These are phyloP conservation scores for Boletus patriciae DNA, from an alignment of 768 basidiomycete genomes.

Conservation along the genomic window DNA sequence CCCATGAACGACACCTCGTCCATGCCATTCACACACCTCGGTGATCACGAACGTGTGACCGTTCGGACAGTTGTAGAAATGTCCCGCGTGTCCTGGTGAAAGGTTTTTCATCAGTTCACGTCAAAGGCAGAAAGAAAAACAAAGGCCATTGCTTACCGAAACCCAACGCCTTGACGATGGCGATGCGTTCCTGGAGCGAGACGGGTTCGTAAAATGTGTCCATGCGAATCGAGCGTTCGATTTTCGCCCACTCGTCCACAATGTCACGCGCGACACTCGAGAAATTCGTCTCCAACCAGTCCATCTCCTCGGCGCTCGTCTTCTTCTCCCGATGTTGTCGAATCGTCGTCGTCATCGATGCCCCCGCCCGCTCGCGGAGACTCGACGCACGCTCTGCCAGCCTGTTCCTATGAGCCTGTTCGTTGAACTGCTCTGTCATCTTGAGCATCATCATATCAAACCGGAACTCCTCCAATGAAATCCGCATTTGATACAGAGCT, in stretches of 20 bases:
- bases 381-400: constrained; percentile 23
- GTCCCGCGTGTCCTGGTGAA: constrained; percentile 39
- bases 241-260: constrained; percentile 45
- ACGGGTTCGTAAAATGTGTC: constrained; percentile 53
- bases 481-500: constrained; percentile 43
- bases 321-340: constrained; percentile 26
- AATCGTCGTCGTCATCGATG: constrained; percentile 4
- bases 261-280: constrained; percentile 37
- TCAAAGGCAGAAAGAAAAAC: not conserved
- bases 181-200: constrained; percentile 52
- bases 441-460: constrained; percentile 43
- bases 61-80: constrained; percentile 54
- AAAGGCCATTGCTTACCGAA: constrained; percentile 40
- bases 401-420: constrained; percentile 15
- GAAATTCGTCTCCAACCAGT: constrained; percentile 50
- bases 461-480: constrained; percentile 49
- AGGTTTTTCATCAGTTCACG: not conserved
- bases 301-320: constrained; percentile 16
- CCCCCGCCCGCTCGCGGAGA: constrained; percentile 8
- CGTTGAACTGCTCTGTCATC: constrained; percentile 16
- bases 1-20: not conserved
- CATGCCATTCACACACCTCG: constrained; percentile 39
- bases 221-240: constrained; percentile 39
- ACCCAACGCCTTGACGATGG: constrained; percentile 48
- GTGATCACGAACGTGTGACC: constrained; percentile 63